Conservation (phyloP, 2,329 filamentous ascomycete genomes). For the Elsinoe necatrix region DNA sequence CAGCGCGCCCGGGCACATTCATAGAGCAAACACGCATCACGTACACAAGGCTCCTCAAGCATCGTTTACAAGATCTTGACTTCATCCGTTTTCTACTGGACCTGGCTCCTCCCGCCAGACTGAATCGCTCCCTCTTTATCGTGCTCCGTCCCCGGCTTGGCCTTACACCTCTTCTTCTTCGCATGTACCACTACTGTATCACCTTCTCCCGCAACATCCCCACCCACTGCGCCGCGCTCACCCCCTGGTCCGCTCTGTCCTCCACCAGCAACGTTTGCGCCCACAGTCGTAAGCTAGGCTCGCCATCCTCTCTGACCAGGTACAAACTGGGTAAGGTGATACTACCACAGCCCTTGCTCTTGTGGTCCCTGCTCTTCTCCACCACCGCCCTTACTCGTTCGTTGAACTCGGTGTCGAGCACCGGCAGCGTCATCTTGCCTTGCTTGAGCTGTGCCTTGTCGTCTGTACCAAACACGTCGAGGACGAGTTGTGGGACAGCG, state of each 20-base stretch:
- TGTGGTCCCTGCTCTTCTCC: conserved; percentile 84
- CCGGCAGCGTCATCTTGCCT: conserved; percentile 78
- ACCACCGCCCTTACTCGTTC: conserved; percentile 84
- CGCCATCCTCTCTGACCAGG: conserved; percentile 87
- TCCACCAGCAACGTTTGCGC: conserved; percentile 93
- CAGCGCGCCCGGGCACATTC: no score
- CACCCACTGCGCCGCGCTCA: conserved; percentile 91
- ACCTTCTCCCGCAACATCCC: conserved; percentile 92
- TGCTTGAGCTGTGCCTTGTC: conserved; percentile 80
- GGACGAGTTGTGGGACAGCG: conserved; percentile 76
- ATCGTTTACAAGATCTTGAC: no score
- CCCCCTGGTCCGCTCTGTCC: conserved; percentile 85
- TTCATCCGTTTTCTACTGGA: no score
- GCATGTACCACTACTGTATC: conserved; percentile 24
- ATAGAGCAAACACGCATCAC: no score
- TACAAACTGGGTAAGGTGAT: conserved; percentile 91
- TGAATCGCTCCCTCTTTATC: no score
- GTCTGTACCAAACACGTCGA: conserved; percentile 81
- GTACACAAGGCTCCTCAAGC: no score
- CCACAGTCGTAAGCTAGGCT: conserved; percentile 92
- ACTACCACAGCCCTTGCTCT: conserved; percentile 78
- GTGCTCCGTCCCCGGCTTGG: no score
- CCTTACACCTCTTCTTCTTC: no score
- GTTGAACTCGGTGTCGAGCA: conserved; percentile 93
- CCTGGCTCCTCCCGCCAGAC: no score